Base-by-base conservation (phyloP, 140 eudicot genomes). In the Bidens hawaiensis region DNA sequence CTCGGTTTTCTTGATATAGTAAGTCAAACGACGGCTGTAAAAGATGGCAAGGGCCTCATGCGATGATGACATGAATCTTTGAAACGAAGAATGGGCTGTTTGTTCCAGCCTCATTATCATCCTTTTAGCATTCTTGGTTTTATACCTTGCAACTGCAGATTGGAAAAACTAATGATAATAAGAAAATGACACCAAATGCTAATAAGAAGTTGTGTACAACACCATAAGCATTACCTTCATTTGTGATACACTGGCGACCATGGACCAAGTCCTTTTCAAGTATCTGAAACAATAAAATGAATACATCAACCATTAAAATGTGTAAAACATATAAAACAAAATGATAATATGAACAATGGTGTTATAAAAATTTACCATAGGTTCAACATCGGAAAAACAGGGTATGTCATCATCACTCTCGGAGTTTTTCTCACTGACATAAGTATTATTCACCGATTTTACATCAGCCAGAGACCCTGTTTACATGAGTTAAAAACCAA, bases 361-460 rank as follows among this genome's bases (percentile, higher is more conserved):
- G 24, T 66, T 36, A 42, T 51, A 24, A n/a, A 41, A 62, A 23
- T 24, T 64, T 82, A 90, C 98, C 98, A 84, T 84, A 64, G 94
- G 90, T 80, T 90, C 98, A 52, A 90, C 65, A 69, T 90, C 98
- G 53, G 98, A 90, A 76, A 76, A 87, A 74, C 78, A 84, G 61
- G 98, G 96, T 65, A 91, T 79, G 16, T 87, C 98, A 62, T 77
- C 81, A 65, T 87, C 97, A 62, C 82, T 78, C 52, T 73, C 77
- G 9, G 82, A 70, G 62, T 85, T 85, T 14, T 82, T 82, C 12
- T 38, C 45, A 38, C 45, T 38, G 17, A 60, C 46, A 40, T 76
- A 77, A 49, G 79, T 47, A 46, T 79, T 78, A 40, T 24, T 76
- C 22, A 64, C 60, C 61, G 75, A 23, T 74, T 82, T 88, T 65